phyloP scores from a whole-genome alignment of 179 eudicot species.

The Pouteria campechiana region DNA sequence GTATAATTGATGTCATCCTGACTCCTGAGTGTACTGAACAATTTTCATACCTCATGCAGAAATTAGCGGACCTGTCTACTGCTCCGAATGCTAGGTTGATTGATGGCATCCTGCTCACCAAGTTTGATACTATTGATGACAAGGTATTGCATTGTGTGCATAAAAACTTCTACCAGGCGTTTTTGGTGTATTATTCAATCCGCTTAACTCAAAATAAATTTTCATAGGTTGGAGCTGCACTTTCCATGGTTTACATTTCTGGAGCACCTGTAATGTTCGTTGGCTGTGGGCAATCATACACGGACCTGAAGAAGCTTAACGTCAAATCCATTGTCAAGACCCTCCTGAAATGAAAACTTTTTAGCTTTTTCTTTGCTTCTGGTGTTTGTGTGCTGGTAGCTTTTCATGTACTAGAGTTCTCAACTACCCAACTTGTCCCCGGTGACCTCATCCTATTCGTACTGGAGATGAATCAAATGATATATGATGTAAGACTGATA shows the following conservation, averaged over 20 bases:
- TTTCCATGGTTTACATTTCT: constrained; percentile 88
- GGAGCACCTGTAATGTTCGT: constrained; percentile 99
- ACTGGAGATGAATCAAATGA: too few relatives aligned
- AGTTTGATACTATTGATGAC: constrained; percentile 95
- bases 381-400: too few relatives aligned
- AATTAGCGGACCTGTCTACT: constrained; percentile 75
- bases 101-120: constrained; percentile 94
- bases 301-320: constrained; percentile 85
- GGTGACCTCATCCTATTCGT: too few relatives aligned
- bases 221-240: constrained; percentile 84
- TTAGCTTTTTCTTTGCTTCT: background rate
- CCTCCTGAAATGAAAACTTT: constrained; percentile 53
- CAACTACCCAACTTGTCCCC: too few relatives aligned
- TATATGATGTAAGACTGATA: too few relatives aligned
- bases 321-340: constrained; percentile 91
- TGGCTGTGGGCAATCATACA: constrained; percentile 91
- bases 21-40: too few relatives aligned
- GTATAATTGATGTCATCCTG: too few relatives aligned
- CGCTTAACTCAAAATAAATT: too few relatives aligned
- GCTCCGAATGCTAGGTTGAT: constrained; percentile 78
- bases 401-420: too few relatives aligned
- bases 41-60: constrained; percentile 35
- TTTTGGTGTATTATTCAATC: background rate
- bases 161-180: too few relatives aligned
- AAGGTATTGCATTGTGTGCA: constrained; percentile 34